Conservation (phyloP, 352 stramenopile species). For the Bremia lactucae region DNA sequence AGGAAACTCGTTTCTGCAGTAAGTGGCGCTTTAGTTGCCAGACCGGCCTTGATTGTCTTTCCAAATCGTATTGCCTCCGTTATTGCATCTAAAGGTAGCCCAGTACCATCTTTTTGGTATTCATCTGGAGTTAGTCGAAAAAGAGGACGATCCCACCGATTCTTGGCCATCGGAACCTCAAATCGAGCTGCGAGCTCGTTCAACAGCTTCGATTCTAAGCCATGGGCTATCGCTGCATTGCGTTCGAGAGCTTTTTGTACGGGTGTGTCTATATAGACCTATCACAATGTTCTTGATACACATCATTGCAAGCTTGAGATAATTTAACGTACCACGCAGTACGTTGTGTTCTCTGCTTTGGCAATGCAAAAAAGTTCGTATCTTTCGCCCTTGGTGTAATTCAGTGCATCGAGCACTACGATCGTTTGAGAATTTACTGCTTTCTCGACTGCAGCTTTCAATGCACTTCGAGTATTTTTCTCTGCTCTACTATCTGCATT, state of each 20-base stretch:
- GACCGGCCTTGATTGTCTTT: conserved; percentile 57
- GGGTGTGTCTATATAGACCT: conserved; percentile 67
- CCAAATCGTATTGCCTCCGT: conserved; percentile 44
- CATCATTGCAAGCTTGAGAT: not conserved
- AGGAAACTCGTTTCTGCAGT: conserved; percentile 59
- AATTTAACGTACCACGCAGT: conserved; percentile 63
- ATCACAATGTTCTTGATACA: not conserved
- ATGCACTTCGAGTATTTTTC: conserved; percentile 57
- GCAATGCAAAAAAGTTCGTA: conserved; percentile 93
- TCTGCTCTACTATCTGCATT: conserved; percentile 42
- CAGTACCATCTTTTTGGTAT: conserved; percentile 24
- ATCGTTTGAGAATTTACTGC: conserved; percentile 53
- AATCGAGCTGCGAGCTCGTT: conserved; percentile 81
- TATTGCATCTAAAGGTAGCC: conserved; percentile 36
- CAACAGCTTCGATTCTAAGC: conserved; percentile 51
- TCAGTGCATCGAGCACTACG: conserved; percentile 89
- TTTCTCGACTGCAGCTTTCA: conserved; percentile 56
- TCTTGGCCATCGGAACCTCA: conserved; percentile 86
- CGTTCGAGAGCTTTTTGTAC: conserved; percentile 44
- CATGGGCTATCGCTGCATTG: conserved; percentile 29
- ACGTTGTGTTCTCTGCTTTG: conserved; percentile 82
- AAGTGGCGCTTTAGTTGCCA: conserved; percentile 49
- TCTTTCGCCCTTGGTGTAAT: conserved; percentile 92
- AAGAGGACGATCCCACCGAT: conserved; percentile 90
- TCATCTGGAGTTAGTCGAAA: conserved; percentile 51